Percentiles rank a stretch among this genome's conserved stretches.
Conservation (phyloP, 1,139 yeast genomes). For the Meyerozyma sp. region DNA sequence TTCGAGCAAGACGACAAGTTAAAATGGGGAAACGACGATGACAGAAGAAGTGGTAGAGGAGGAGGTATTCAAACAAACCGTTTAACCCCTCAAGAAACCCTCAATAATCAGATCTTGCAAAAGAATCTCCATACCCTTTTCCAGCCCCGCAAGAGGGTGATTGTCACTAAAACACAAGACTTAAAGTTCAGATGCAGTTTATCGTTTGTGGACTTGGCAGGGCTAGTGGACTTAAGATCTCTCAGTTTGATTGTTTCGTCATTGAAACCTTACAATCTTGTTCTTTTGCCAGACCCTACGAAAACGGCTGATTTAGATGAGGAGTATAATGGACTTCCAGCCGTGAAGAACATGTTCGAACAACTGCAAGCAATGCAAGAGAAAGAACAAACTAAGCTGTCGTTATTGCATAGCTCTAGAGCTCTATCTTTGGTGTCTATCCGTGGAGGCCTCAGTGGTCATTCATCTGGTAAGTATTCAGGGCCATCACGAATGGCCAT, state of each 20-base stretch:
- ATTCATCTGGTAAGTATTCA: not conserved
- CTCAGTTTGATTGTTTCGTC: constrained; percentile 73
- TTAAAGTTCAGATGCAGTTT: constrained; percentile 63
- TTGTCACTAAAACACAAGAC: constrained; percentile 18
- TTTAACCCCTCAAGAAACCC: constrained; percentile 40
- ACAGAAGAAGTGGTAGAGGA: constrained; percentile 15
- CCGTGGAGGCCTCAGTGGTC: not conserved
- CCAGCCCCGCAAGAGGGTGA: constrained; percentile 48
- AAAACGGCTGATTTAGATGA: constrained; percentile 7
- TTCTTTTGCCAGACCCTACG: constrained; percentile 50
- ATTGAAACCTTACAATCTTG: constrained; percentile 71
- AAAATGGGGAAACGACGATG: constrained; percentile 26
- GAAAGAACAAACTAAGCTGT: constrained; percentile 3
- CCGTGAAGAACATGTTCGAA: constrained; percentile 25
- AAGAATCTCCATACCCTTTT: constrained; percentile 53
- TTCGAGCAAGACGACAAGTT: constrained; percentile 27
- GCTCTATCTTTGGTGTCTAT: not conserved
- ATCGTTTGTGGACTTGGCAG: constrained; percentile 77
- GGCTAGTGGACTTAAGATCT: constrained; percentile 81
- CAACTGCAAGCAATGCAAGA: constrained; percentile 34
- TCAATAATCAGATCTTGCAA: constrained; percentile 38
- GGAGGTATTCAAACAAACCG: constrained; percentile 21
- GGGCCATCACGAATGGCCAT: not conserved
- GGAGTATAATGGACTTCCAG: constrained; percentile 10
- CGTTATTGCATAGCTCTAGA: not conserved